Conservation (phyloP, 177 flowering plant species). For the Telopea speciosissima region DNA sequence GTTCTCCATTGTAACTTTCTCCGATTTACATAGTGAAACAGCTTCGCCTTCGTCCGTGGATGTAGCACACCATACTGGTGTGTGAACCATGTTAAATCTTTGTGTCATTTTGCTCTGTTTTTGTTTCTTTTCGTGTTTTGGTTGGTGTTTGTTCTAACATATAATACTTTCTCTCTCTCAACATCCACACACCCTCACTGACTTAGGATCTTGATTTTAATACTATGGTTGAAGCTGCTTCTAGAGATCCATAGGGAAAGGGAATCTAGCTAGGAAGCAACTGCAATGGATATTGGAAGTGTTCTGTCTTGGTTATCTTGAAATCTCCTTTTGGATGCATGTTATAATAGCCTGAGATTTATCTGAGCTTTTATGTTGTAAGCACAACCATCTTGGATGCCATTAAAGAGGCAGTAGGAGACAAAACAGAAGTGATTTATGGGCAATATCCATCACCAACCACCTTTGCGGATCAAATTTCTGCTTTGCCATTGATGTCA, state of each 20-base stretch:
- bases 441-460: slow-evolving; percentile 40
- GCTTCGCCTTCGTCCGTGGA: too few species aligned
- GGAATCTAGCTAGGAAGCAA: neutral
- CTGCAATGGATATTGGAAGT: neutral
- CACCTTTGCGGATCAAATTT: slow-evolving; percentile 37
- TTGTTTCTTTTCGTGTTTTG: too few species aligned
- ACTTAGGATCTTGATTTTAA: neutral
- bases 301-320: neutral
- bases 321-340: neutral
- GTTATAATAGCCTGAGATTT: slow-evolving; percentile 3
- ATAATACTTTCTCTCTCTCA: neutral
- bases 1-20: too few species aligned
- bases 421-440: slow-evolving; percentile 20
- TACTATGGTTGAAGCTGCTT: neutral
- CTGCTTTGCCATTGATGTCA: slow-evolving; percentile 67
- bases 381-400: slow-evolving; percentile 78
- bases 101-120: too few species aligned
- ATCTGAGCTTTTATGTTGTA: slow-evolving; percentile 16
- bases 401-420: slow-evolving; percentile 23
- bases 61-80: too few species aligned
- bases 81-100: too few species aligned
- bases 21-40: too few species aligned
- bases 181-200: neutral
- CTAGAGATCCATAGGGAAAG: neutral
- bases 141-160: too few species aligned